Percentiles rank a stretch among this genome's conserved stretches.
These are phyloP conservation scores for Boletus sensibilis DNA, from an alignment of 768 basidiomycete genomes.

Conservation along the genomic window DNA sequence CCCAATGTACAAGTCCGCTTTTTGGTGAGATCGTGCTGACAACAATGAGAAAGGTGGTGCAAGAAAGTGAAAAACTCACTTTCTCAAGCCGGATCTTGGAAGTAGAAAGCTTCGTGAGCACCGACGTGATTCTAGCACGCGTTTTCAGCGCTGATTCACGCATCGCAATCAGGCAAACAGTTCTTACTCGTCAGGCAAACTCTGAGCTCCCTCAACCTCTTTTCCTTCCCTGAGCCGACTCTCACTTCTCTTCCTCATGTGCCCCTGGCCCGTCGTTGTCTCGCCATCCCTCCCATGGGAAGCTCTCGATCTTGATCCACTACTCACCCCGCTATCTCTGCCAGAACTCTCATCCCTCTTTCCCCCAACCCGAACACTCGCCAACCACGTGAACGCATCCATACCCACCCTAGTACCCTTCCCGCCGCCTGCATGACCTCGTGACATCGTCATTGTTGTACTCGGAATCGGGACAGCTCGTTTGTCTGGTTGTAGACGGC, in stretches of 20 bases:
- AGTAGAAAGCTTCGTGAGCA: constrained; percentile 60
- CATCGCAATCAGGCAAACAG: neutral
- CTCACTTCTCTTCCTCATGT: constrained; percentile 45
- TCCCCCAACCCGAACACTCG: constrained; percentile 66
- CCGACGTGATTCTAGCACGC: constrained; percentile 61
- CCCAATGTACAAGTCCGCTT: constrained; percentile 82
- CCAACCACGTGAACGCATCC: constrained; percentile 70
- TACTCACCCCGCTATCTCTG: constrained; percentile 47
- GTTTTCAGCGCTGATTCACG: neutral
- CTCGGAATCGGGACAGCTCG: constrained; percentile 23
- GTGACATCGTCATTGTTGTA: constrained; percentile 44
- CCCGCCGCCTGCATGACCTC: constrained; percentile 45
- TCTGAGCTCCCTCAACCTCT: constrained; percentile 42
- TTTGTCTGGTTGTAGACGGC: constrained; percentile 14
- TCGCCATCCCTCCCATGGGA: constrained; percentile 24
- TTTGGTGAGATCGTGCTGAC: constrained; percentile 64
- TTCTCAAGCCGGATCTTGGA: constrained; percentile 85
- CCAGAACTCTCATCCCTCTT: constrained; percentile 56
- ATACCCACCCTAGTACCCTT: constrained; percentile 61
- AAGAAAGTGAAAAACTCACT: constrained; percentile 39
- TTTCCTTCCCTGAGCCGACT: constrained; percentile 38
- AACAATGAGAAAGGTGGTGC: constrained; percentile 3
- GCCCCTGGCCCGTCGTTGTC: constrained; percentile 2
- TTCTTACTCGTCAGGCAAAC: constrained; percentile 72
- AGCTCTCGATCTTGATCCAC: constrained; percentile 42